Percentiles rank a stretch among this genome's conserved stretches.
Conservation (phyloP, 257 asterid species). For the Petunia secreta region DNA sequence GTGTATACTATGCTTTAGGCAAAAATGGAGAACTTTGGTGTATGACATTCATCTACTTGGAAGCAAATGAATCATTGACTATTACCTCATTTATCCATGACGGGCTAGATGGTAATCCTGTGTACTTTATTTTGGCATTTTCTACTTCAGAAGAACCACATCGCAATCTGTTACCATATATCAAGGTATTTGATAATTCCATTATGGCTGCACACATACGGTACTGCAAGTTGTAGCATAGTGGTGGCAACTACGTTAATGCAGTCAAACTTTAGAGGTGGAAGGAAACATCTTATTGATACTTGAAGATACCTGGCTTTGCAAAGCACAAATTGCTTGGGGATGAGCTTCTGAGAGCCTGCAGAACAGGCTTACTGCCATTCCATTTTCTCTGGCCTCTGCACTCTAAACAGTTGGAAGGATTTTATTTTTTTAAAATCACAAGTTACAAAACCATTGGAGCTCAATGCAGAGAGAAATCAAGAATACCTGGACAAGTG, state of each 20-base stretch:
- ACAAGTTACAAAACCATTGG: constrained; percentile 33
- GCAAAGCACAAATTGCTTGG: constrained; percentile 94
- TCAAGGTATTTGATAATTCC: constrained; percentile 91
- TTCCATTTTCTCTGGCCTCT: constrained; percentile 95
- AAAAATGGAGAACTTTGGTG: background rate
- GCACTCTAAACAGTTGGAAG: constrained; percentile 63
- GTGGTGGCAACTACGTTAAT: constrained; percentile 28
- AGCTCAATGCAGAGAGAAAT: constrained; percentile 18
- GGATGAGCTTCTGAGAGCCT: constrained; percentile 98
- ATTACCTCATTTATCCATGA: constrained; percentile 82
- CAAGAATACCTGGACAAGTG: constrained; percentile 86
- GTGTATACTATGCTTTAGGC: background rate
- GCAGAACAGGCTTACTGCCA: constrained; percentile 86
- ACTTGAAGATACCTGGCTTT: constrained; percentile 66
- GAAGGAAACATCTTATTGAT: constrained; percentile 20
- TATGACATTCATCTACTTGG: constrained; percentile 8
- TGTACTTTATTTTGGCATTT: constrained; percentile 72
- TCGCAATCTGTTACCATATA: constrained; percentile 83
- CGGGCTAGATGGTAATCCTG: constrained; percentile 54
- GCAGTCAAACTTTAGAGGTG: constrained; percentile 17
- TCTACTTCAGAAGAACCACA: constrained; percentile 87
- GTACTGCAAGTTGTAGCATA: constrained; percentile 69
- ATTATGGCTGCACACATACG: constrained; percentile 91
- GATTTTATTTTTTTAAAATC: constrained; percentile 21
- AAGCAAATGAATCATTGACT: constrained; percentile 23